Conservation (phyloP, 1,284 basidiomycete genomes). For the Ganoderma sinense region DNA sequence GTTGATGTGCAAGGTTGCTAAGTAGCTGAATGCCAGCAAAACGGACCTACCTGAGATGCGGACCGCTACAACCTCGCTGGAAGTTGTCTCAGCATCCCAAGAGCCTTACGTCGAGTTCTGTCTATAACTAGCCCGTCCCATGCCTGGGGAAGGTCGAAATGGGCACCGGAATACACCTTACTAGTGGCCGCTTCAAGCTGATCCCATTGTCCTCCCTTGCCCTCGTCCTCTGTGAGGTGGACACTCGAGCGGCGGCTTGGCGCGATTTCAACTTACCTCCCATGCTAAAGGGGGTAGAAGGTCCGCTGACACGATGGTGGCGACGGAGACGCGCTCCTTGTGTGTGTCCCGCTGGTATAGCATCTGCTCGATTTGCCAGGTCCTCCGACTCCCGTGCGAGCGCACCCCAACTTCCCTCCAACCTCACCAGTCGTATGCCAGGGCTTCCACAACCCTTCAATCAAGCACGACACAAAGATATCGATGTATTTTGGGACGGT, state of each 20-base stretch:
- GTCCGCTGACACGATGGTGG: not conserved
- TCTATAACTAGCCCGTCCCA: no score
- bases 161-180: no score
- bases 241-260: not conserved
- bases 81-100: no score
- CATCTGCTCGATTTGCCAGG: not conserved
- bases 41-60: no score
- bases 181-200: not conserved
- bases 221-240: not conserved
- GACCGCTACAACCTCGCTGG: no score
- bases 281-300: not conserved
- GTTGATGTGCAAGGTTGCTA: not conserved
- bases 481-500: not conserved
- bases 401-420: not conserved
- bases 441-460: not conserved
- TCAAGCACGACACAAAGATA: not conserved
- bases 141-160: no score
- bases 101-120: no score
- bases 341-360: not conserved
- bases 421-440: not conserved
- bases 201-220: not conserved
- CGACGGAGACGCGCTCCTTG: not conserved
- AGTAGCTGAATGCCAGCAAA: no score
- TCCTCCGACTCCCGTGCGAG: not conserved
- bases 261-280: not conserved